phyloP scores from a whole-genome alignment of 305 asterid species.

The Solanum aculeatissimum region DNA sequence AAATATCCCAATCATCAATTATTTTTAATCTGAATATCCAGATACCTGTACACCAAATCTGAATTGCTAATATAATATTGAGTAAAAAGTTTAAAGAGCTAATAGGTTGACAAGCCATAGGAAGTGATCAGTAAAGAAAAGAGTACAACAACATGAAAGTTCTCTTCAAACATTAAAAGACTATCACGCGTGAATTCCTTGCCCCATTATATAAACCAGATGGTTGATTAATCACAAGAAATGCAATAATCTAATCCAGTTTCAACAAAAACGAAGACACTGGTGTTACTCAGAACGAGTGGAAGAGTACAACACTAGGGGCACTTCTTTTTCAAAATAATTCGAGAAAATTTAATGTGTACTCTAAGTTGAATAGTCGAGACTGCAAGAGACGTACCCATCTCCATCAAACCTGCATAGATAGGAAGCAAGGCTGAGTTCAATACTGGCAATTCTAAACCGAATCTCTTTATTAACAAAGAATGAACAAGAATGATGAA shows the following conservation, averaged over 20 bases:
- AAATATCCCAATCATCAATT: neutral
- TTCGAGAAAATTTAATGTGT: neutral
- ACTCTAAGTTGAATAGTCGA: constrained; percentile 1
- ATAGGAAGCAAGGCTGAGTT: neutral
- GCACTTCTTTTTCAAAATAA: neutral
- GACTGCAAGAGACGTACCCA: constrained; percentile 46
- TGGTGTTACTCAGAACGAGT: neutral
- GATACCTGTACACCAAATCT: neutral
- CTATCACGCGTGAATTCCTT: neutral
- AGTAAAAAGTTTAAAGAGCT: neutral
- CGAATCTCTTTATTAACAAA: neutral
- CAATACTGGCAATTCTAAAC: neutral
- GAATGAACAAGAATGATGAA: neutral
- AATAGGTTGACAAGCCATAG: neutral
- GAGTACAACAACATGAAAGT: neutral
- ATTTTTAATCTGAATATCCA: neutral
- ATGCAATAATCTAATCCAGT: neutral
- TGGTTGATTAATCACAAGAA: neutral
- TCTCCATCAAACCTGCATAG: constrained; percentile 97
- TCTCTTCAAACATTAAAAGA: neutral
- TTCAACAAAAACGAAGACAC: neutral
- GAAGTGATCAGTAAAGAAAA: neutral
- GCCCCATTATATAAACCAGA: neutral
- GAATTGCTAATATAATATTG: neutral
- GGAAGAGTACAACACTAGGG: neutral